Conservation (phyloP, 2,329 filamentous ascomycete genomes). For the Gliomastix tumulicola region DNA sequence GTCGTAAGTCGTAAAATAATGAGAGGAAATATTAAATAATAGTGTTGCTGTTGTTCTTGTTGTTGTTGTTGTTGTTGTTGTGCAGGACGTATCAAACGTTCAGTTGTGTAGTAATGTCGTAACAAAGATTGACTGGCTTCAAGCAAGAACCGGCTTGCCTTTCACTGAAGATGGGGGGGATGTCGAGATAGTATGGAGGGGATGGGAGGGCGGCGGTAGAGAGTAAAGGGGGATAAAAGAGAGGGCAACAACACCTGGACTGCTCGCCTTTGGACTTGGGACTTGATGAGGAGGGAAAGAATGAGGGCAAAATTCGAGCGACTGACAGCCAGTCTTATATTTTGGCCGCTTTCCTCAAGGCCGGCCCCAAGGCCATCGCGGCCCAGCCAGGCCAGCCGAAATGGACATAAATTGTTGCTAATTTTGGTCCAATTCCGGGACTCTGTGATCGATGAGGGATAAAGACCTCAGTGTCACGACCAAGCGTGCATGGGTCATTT, state of each 20-base stretch:
- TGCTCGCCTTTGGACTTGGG: slow-evolving; percentile 31
- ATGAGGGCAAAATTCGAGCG: slow-evolving; percentile 31
- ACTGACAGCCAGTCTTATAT: slow-evolving; percentile 51
- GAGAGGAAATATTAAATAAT: too few species aligned
- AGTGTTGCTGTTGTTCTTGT: slow-evolving; percentile 3
- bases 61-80: background rate
- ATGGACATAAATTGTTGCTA: slow-evolving; percentile 9
- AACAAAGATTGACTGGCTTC: slow-evolving; percentile 37
- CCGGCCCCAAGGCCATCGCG: slow-evolving; percentile 13
- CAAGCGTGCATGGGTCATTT: slow-evolving; percentile 11
- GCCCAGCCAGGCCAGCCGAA: background rate
- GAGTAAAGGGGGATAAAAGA: slow-evolving; percentile 20
- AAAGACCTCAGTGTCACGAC: too few species aligned
- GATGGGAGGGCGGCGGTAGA: slow-evolving; percentile 24
- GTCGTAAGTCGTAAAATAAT: too few species aligned
- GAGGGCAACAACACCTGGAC: slow-evolving; percentile 41
- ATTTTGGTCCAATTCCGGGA: too few species aligned
- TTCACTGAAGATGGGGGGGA: too few species aligned
- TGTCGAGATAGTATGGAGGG: slow-evolving; percentile 17
- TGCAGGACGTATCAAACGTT: slow-evolving; percentile 6
- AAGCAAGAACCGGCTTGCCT: slow-evolving; percentile 57
- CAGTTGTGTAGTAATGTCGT: too few species aligned
- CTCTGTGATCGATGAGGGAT: too few species aligned
- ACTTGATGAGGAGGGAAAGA: slow-evolving; percentile 28
- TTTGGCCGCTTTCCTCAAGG: slow-evolving; percentile 35